Evolutionary conservation across 139 green algal genomes (phyloP), one percentile per base, ranked within the genome.

Genomic region (Chlamydomonas incerta): DNA sequence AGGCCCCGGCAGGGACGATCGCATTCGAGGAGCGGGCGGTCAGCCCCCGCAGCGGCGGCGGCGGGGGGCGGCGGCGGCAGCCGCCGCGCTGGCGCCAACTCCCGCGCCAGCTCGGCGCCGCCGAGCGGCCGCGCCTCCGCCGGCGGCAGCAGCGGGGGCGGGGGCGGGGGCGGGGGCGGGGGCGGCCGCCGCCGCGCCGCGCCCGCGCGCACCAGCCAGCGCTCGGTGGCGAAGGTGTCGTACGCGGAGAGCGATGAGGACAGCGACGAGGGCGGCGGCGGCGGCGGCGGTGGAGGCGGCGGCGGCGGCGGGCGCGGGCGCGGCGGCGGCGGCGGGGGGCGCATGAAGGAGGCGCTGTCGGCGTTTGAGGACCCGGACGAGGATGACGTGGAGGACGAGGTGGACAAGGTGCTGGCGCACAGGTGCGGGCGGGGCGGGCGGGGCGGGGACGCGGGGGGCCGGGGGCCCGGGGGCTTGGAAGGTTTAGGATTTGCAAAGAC

Each of bases 401-500:
- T 97, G 21, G 94, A 97, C 57, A 74, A 89, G 21, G 91, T 97
- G 37, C 77, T 96, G 41, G 86, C 46, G 3, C 94, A 97, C 88
- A 93, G 93, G 91, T 95, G 52, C 23, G 82, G 10, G 41, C 41
- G 5, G 41, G 5, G n/a, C n/a, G 9, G 1, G 31, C 3, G 29
- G 29, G 10, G n/a, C 13, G n/a, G 65, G 65, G 65, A 2, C 5
- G 29, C 28, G 9, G 17, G 65, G 4, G 28, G 28, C 24, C 18
- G 65, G 33, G 68, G 62, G 55, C 65, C 37, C 58, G 70, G 26
- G 29, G 66, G 23, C 23, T 68, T 68, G 47, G 46, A 23, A 17
- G 52, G 52, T 23, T n/a, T n/a, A n/a, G n/a, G n/a, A n/a, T n/a
- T n/a, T n/a, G n/a, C n/a, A n/a, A n/a, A n/a, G n/a, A n/a, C n/a